Evolutionary conservation across 2,329 filamentous ascomycete species (phyloP).

Genomic region (Penicillium janthinellum): DNA sequence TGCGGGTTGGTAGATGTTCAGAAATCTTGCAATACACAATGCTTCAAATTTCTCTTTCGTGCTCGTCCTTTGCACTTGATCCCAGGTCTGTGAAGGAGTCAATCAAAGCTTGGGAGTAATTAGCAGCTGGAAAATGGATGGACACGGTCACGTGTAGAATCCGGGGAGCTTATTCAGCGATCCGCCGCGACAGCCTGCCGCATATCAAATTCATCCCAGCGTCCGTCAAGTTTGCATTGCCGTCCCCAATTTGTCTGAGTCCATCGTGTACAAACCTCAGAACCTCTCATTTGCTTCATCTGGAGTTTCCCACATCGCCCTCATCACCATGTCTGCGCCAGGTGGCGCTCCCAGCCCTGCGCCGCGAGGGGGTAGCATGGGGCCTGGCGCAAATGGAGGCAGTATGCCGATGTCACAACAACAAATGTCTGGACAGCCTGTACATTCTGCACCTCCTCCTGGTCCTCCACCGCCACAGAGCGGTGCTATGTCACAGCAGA

Average conservation of each 20-base stretch:
- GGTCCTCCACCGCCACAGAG: slow-evolving; percentile 38
- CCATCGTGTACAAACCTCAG: neutral
- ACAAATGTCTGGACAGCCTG: slow-evolving; percentile 50
- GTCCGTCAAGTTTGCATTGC: slow-evolving; percentile 14
- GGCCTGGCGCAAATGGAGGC: slow-evolving; percentile 40
- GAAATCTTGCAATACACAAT: neutral
- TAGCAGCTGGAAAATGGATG: neutral
- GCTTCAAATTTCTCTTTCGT: neutral
- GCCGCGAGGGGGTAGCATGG: slow-evolving; percentile 52
- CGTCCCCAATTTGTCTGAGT: slow-evolving; percentile 10
- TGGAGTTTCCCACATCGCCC: neutral
- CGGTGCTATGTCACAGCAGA: slow-evolving; percentile 72
- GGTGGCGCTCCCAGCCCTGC: slow-evolving; percentile 52
- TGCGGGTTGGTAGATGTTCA: neutral
- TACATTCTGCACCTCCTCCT: slow-evolving; percentile 48
- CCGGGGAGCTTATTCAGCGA: slow-evolving; percentile 17
- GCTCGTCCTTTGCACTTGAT: neutral
- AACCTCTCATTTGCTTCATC: neutral
- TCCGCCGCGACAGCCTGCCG: neutral
- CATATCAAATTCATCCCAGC: slow-evolving; percentile 29
- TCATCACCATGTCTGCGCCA: slow-evolving; percentile 46
- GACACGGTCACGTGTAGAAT: slow-evolving; percentile 17
- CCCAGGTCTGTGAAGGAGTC: neutral
- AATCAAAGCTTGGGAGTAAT: neutral
- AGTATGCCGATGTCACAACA: slow-evolving; percentile 51